A percentile compares a stretch with the other conserved stretches of the same genome.
Conservation (phyloP, 2,329 filamentous ascomycete species). For the Achaetomium macrosporum region DNA sequence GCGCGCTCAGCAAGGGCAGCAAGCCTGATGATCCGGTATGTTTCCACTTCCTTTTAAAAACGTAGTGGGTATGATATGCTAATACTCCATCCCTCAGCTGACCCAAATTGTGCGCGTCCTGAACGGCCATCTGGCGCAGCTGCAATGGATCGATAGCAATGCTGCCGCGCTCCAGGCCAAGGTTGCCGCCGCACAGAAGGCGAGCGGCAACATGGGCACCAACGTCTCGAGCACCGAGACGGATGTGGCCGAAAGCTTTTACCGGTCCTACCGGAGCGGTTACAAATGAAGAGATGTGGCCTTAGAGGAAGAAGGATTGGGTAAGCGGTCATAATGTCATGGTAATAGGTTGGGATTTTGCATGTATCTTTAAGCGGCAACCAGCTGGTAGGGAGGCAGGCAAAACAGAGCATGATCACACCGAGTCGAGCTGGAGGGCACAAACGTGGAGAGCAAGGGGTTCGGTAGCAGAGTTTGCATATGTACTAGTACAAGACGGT, state of each 20-base stretch:
- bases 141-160: slow-evolving; percentile 89
- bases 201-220: slow-evolving; percentile 56
- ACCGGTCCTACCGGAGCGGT: slow-evolving; percentile 76
- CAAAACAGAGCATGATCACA: not conserved
- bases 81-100: slow-evolving; percentile 47
- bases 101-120: slow-evolving; percentile 94
- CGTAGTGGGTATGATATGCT: not conserved
- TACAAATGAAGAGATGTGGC: slow-evolving; percentile 32
- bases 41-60: slow-evolving; percentile 24
- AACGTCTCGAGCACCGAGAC: slow-evolving; percentile 56
- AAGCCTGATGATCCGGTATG: slow-evolving; percentile 83
- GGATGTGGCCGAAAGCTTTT: slow-evolving; percentile 82
- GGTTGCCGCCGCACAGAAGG: slow-evolving; percentile 75
- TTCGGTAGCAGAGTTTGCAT: slow-evolving; percentile 4
- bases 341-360: slow-evolving; percentile 13
- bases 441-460: too few species aligned
- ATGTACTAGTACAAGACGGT: slow-evolving; percentile 19
- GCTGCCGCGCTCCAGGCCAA: slow-evolving; percentile 75
- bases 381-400: not conserved
- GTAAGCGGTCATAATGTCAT: not conserved
- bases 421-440: not conserved
- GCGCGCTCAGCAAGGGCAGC: slow-evolving; percentile 78
- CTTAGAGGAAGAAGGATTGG: not conserved
- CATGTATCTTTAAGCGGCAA: slow-evolving; percentile 5
- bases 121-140: slow-evolving; percentile 83